Conservation (phyloP, 2,329 filamentous ascomycete species). For the Neodidymelliopsis sp. region DNA sequence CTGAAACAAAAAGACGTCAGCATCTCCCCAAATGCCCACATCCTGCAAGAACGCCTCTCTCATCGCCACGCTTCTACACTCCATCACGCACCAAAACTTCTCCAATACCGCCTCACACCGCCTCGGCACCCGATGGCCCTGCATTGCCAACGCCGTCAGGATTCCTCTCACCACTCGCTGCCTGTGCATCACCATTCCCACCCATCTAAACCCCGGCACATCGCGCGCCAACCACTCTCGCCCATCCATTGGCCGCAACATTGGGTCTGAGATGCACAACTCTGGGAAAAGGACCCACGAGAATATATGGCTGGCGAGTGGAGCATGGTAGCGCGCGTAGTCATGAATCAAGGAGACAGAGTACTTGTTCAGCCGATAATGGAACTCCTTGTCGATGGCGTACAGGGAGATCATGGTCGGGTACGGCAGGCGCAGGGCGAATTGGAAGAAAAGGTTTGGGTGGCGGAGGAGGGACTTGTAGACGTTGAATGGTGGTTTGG, state of each 20-base stretch:
- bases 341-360: slow-evolving; percentile 63
- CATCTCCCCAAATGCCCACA: slow-evolving; percentile 62
- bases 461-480: slow-evolving; percentile 47
- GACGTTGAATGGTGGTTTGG: slow-evolving; percentile 37
- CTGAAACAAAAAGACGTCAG: slow-evolving; percentile 67
- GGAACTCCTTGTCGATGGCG: slow-evolving; percentile 51
- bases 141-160: slow-evolving; percentile 67
- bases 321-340: slow-evolving; percentile 63
- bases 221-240: slow-evolving; percentile 39
- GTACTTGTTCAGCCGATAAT: slow-evolving; percentile 57
- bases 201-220: slow-evolving; percentile 71
- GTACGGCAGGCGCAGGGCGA: slow-evolving; percentile 38
- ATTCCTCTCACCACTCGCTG: slow-evolving; percentile 60
- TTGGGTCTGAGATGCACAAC: slow-evolving; percentile 68
- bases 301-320: slow-evolving; percentile 65
- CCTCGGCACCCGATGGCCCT: slow-evolving; percentile 57
- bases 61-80: slow-evolving; percentile 64
- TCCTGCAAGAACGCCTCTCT: slow-evolving; percentile 65
- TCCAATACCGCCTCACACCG: slow-evolving; percentile 60
- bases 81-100: slow-evolving; percentile 78
- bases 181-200: slow-evolving; percentile 66
- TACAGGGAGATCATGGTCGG: slow-evolving; percentile 40
- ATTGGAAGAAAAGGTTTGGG: slow-evolving; percentile 47
- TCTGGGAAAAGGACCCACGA: slow-evolving; percentile 66
- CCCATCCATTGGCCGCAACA: slow-evolving; percentile 54